Evolutionary conservation across 2,329 filamentous ascomycete genomes (phyloP).

Genomic region (Fusarium secorum): DNA sequence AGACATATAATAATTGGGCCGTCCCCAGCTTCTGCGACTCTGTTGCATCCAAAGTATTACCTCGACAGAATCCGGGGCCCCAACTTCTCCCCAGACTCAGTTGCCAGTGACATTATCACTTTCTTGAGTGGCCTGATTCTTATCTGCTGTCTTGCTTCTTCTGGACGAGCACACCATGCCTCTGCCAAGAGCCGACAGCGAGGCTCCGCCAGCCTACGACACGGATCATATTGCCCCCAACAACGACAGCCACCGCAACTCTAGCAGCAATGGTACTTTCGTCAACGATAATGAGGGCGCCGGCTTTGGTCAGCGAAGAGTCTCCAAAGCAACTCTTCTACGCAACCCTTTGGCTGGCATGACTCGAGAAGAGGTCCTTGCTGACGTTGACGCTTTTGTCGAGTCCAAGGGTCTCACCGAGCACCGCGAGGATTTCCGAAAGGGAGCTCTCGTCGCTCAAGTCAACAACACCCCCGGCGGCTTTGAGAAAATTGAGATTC

Average conservation of each 20-base stretch:
- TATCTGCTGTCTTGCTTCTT: background rate
- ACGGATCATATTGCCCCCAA: background rate
- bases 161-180: too few species aligned
- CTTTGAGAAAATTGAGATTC: constrained; percentile 41
- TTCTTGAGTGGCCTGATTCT: background rate
- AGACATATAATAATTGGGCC: constrained; percentile 25
- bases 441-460: constrained; percentile 61
- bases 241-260: constrained; percentile 16
- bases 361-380: constrained; percentile 42
- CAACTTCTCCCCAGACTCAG: constrained; percentile 11
- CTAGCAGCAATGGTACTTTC: constrained; percentile 34
- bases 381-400: constrained; percentile 50
- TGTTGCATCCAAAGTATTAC: background rate
- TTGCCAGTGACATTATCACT: background rate
- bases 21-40: background rate
- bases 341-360: constrained; percentile 45
- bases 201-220: constrained; percentile 35
- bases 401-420: constrained; percentile 45
- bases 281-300: constrained; percentile 20
- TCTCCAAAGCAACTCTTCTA: constrained; percentile 41
- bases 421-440: constrained; percentile 55
- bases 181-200: constrained; percentile 34
- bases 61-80: constrained; percentile 14
- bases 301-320: constrained; percentile 3
- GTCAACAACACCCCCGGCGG: constrained; percentile 48